Evolutionary conservation across 2,329 filamentous ascomycete genomes (phyloP), one percentile per base, ranked within the genome.

Genomic region (Pseudogymnoascus sp.): DNA sequence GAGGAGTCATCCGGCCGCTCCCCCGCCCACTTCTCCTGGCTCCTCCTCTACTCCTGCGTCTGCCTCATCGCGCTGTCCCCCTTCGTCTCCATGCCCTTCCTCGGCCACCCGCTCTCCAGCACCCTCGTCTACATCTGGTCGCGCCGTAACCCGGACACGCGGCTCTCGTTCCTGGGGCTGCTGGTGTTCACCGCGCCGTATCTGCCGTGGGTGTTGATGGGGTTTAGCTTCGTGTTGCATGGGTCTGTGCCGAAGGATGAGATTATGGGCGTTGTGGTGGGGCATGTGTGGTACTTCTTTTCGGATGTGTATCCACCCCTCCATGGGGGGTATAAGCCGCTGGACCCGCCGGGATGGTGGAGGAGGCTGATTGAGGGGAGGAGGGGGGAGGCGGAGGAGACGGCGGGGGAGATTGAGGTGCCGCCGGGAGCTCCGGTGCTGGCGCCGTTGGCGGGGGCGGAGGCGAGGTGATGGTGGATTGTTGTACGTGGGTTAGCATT

Each of bases 121-220:
- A 96, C 91, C 5, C 81, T 99, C 66, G 93, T 97, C 64, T 99
- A 99, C 76, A 97, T 99, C 71, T 99, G 95, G 95, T 95, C 92
- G 67, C 85, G 95, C 62, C 87, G 93, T 64, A 97, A 99, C 74
- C 93, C 95, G 0, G 91, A 97, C 67, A 96, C 92, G 0, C 83
- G 91, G 64, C 82, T 99, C 13, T 96, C 91, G 73, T 92, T 96
- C 74, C 78, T 99, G 4, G 95, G 95, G 0, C 75, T 99, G 59
- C 77, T 97, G 44, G 90, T 95, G 1, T 97, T 99, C 76, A 91
- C 90, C 4, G 95, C 95, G 21, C 95, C 95, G 0, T 97, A 96
- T 76, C 79, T 99, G 53, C 95, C 95, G 0, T 97, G 93, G 93
- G 93, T 99, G 2, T 77, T 99, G 71, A 93, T 97, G 83, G 88